A percentile compares a stretch with the other conserved stretches of the same genome.
Evolutionary conservation across 2,329 filamentous ascomycete species (phyloP).

Genomic region (Periconia sp.): DNA sequence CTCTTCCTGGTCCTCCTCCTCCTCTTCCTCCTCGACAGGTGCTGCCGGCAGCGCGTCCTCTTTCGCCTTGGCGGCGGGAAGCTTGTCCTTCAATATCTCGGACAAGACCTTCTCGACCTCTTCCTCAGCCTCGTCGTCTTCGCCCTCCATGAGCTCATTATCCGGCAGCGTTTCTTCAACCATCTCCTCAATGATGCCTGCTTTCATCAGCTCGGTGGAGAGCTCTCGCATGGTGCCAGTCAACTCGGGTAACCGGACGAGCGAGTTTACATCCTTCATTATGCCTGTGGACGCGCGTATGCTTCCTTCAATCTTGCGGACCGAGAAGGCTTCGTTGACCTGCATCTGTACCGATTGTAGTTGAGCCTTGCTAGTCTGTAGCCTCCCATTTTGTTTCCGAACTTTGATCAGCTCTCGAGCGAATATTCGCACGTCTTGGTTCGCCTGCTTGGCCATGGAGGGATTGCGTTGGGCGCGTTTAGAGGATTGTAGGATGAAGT

Average conservation of each 20-base stretch:
- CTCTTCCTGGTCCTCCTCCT: conserved; percentile 85
- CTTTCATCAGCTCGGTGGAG: conserved; percentile 86
- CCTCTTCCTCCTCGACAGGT: conserved; percentile 67
- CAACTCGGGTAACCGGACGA: conserved; percentile 84
- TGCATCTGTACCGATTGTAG: conserved; percentile 95
- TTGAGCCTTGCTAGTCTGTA: conserved; percentile 89
- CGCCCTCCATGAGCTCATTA: conserved; percentile 68
- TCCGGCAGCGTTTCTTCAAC: conserved; percentile 83
- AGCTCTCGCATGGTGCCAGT: conserved; percentile 89
- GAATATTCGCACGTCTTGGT: conserved; percentile 83
- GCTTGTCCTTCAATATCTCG: conserved; percentile 84
- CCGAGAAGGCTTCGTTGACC: conserved; percentile 93
- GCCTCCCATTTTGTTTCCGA: conserved; percentile 74
- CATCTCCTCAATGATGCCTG: conserved; percentile 98
- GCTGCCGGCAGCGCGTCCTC: conserved; percentile 59
- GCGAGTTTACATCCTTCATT: conserved; percentile 93
- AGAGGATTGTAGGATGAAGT: conserved; percentile 81
- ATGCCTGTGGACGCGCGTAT: conserved; percentile 86
- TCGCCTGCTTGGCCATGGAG: conserved; percentile 77
- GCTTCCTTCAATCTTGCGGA: conserved; percentile 93
- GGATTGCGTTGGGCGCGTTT: conserved; percentile 82
- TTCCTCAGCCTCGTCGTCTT: conserved; percentile 71
- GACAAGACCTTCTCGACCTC: conserved; percentile 94
- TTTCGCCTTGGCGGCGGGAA: conserved; percentile 69
- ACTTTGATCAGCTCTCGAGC: conserved; percentile 85